A percentile compares a stretch with the other conserved stretches of the same genome.
Evolutionary conservation across 208 protist species (phyloP).

Genomic region (Acanthamoeba rhysodes): DNA sequence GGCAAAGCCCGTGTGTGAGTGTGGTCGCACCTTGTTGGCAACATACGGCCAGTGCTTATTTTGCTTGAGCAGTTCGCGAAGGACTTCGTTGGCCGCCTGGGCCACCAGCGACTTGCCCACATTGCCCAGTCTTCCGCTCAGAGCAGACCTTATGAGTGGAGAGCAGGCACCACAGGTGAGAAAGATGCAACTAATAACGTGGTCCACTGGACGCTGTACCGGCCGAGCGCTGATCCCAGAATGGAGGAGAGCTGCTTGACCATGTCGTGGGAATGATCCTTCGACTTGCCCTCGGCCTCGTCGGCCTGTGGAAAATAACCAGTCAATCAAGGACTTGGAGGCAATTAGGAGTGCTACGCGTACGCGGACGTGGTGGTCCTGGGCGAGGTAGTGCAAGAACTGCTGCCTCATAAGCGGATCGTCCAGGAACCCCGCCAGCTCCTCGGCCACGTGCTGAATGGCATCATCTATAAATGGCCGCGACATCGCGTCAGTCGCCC

Average conservation of each 20-base stretch:
- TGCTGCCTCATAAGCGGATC: neutral
- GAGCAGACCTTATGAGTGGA: neutral
- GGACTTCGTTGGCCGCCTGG: constrained; percentile 43
- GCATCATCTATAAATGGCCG: neutral
- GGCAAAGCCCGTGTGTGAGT: neutral
- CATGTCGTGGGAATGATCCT: neutral
- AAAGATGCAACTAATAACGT: neutral
- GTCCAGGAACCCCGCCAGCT: neutral
- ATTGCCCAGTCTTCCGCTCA: constrained; percentile 2
- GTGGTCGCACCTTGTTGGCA: constrained; percentile 21
- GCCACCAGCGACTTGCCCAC: constrained; percentile 16
- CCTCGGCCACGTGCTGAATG: neutral
- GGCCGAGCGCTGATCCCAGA: neutral
- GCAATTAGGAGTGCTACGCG: too few species aligned
- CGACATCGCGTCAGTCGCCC: too few species aligned
- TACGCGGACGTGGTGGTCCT: constrained; percentile 52
- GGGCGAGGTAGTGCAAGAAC: constrained; percentile 63
- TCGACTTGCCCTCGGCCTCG: neutral
- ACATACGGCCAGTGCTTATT: constrained; percentile 46
- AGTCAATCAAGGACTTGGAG: too few species aligned
- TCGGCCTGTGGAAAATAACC: too few species aligned
- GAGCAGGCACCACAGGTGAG: neutral
- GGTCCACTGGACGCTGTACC: neutral
- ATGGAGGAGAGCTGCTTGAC: constrained; percentile 46
- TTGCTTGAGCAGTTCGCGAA: neutral